Conservation (phyloP, 768 basidiomycete species). For the Rhizopogon rudus region DNA sequence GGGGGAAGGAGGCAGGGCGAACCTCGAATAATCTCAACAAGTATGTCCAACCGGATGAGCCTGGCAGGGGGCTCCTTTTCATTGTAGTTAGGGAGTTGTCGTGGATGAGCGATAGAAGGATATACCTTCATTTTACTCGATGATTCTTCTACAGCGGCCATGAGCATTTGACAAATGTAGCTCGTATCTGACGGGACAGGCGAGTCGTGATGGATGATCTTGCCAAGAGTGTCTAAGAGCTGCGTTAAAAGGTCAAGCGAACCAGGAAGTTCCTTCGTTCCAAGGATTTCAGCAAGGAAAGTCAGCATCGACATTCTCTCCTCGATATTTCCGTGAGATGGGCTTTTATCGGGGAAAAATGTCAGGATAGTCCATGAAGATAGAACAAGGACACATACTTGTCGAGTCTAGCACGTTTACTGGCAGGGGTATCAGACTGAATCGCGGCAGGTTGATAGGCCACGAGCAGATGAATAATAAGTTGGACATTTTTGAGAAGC, state of each 20-base stretch:
- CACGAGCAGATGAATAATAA: slow-evolving; percentile 50
- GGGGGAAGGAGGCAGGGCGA: neutral
- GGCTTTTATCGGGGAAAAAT: neutral
- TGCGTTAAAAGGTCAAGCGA: slow-evolving; percentile 67
- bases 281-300: slow-evolving; percentile 66
- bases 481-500: slow-evolving; percentile 42
- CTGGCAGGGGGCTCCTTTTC: slow-evolving; percentile 51
- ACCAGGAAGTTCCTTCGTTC: slow-evolving; percentile 57
- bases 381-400: slow-evolving; percentile 31
- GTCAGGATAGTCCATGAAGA: neutral
- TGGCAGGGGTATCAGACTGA: slow-evolving; percentile 41
- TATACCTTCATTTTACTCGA: slow-evolving; percentile 54
- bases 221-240: slow-evolving; percentile 69
- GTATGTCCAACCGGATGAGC: slow-evolving; percentile 72
- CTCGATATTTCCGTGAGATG: slow-evolving; percentile 25
- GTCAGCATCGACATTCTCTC: slow-evolving; percentile 44
- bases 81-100: neutral
- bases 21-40: slow-evolving; percentile 87
- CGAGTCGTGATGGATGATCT: slow-evolving; percentile 53
- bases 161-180: slow-evolving; percentile 79
- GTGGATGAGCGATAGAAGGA: neutral
- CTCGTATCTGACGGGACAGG: slow-evolving; percentile 58
- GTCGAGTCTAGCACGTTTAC: slow-evolving; percentile 61
- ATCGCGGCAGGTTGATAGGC: slow-evolving; percentile 41
- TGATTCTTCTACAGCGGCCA: slow-evolving; percentile 72